Base-by-base conservation (phyloP, 306 rosid genomes). In the Luffa acutangula region DNA sequence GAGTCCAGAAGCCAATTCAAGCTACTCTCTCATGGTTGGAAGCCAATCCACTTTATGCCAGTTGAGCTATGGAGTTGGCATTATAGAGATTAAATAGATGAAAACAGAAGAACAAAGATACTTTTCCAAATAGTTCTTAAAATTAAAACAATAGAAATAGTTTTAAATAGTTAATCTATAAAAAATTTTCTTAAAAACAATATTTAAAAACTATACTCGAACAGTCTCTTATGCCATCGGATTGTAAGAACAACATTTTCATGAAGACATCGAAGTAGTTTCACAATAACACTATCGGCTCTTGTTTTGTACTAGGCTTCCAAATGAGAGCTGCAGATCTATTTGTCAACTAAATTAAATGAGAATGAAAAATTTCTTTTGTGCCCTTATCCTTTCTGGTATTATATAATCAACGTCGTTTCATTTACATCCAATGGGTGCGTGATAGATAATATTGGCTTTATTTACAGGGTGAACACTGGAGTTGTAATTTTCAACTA, bases 401-500 rank as follows among this genome's bases (percentile, higher is more conserved):
- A 53, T 76, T 76, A 12, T 9, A 7, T 9, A 36, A 9, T 76
- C 13, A 78, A 58, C 37, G 3, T 78, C 59, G 58, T 60, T 78
- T 51, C 62, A 7, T 51, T 74, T 25, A 51, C 46, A 74, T 51
- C 78, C 60, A 17, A 51, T 51, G 59, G 43, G 45, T 74, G 43
- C 60, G 5, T 51, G 56, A 74, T 54, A 51, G 45, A 31, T 12
- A 72, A 49, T 51, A 49, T 33, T 74, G 59, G 78, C 62, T 46
- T 75, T 4, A 74, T 82, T 59, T 85, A 57, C 80, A 95, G 99
- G 91, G 83, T 82, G 84, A 87, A 83, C 79, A 87, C 87, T 74
- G 97, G 92, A 86, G 84, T 91, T 82, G 99, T 95, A 80, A 85
- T 95, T 79, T 95, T 95, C 88, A 95, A 95, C 88, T 95, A 95